phyloP scores from a whole-genome alignment of 331 rosid species.

The Phaseolus coccineus region DNA sequence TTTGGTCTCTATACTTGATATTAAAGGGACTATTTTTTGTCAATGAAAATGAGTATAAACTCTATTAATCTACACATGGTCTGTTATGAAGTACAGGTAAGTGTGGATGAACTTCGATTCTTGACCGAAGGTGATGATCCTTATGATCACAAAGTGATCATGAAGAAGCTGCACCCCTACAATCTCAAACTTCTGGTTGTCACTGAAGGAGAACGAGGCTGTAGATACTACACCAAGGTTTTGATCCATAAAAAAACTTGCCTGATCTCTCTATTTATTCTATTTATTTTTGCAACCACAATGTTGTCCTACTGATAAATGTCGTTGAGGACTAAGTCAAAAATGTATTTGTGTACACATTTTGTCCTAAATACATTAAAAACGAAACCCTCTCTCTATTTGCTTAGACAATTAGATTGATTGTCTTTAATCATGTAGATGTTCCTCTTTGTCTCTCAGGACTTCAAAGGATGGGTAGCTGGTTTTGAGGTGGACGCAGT shows the following conservation, averaged over 20 bases:
- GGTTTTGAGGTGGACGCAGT: slow-evolving; percentile 46
- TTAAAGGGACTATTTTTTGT: neutral
- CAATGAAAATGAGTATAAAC: neutral
- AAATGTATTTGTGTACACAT: neutral
- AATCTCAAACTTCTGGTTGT: slow-evolving; percentile 52
- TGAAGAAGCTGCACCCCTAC: slow-evolving; percentile 41
- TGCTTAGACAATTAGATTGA: neutral
- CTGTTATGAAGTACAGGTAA: slow-evolving; percentile 38
- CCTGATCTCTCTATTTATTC: neutral
- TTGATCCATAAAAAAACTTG: neutral
- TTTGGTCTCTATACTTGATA: neutral
- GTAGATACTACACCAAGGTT: slow-evolving; percentile 55
- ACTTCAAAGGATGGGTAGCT: slow-evolving; percentile 46
- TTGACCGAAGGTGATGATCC: slow-evolving; percentile 49
- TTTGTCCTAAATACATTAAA: neutral
- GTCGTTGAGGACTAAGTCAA: neutral
- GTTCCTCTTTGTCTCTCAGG: slow-evolving; percentile 28
- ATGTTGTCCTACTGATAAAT: neutral
- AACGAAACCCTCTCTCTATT: neutral
- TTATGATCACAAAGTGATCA: slow-evolving; percentile 44
- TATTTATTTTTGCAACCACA: neutral
- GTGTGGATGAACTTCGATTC: slow-evolving; percentile 42
- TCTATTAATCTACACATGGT: neutral
- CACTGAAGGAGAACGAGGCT: slow-evolving; percentile 46
- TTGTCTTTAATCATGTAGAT: neutral